Conservation (phyloP, 1,284 basidiomycete genomes). For the Exsudoporus floridanus region DNA sequence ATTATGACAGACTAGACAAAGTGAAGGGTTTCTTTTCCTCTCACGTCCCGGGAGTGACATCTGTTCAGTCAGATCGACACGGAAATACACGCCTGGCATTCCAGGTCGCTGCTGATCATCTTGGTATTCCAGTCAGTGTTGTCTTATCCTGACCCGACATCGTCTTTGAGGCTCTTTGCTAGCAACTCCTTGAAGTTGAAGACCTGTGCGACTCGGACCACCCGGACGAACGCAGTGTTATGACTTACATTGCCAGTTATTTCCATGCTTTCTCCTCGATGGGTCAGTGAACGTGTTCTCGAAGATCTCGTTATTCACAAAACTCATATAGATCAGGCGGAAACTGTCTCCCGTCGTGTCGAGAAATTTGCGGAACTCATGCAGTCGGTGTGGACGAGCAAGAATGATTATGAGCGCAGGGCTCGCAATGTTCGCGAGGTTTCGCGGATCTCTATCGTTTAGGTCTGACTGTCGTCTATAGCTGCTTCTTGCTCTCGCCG, state of each 20-base stretch:
- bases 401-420: conserved; percentile 93
- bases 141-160: conserved; percentile 3
- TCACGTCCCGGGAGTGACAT: conserved; percentile 2
- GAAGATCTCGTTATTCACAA: not conserved
- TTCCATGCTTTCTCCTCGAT: conserved; percentile 98
- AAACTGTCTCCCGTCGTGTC: conserved; percentile 90
- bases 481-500: conserved; percentile 64
- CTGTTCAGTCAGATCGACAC: conserved; percentile 63
- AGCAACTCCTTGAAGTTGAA: conserved; percentile 95
- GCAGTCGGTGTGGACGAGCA: conserved; percentile 82
- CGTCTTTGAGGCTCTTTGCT: conserved; percentile 7
- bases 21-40: conserved; percentile 36
- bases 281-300: conserved; percentile 53
- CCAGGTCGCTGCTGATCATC: conserved; percentile 78
- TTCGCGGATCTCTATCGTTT: not conserved
- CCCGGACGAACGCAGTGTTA: conserved; percentile 94
- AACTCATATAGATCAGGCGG: conserved; percentile 75
- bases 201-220: conserved; percentile 88
- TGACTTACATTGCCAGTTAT: conserved; percentile 94
- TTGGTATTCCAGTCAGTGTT: conserved; percentile 82
- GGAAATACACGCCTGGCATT: conserved; percentile 87
- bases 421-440: conserved; percentile 59
- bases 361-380: conserved; percentile 96
- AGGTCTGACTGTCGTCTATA: conserved; percentile 31
- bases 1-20: conserved; percentile 85